phyloP scores from a whole-genome alignment of 2,329 filamentous ascomycete species.

The Monosporascus sp. region DNA sequence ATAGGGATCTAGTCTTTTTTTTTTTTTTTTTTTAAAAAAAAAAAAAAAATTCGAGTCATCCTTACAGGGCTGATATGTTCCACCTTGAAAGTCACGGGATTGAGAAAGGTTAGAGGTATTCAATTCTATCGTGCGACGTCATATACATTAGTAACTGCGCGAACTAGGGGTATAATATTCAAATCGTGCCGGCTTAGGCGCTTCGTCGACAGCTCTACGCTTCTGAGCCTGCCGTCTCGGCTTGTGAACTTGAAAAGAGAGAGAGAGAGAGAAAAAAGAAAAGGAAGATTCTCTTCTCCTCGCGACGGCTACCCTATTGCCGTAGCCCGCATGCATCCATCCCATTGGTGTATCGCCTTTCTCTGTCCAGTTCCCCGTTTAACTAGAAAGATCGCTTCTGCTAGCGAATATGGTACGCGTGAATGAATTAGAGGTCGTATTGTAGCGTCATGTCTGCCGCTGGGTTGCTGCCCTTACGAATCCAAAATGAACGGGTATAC shows the following conservation, averaged over 20 bases:
- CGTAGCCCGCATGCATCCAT: not conserved
- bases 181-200: conserved; percentile 15
- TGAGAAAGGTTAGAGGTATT: conserved; percentile 9
- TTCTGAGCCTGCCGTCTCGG: not conserved
- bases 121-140: conserved; percentile 27
- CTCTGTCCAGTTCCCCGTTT: not conserved
- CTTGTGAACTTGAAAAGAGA: not conserved
- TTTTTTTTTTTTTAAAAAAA: too few relatives aligned
- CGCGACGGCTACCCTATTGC: not conserved
- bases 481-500: conserved; percentile 26
- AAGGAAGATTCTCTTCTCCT: not conserved
- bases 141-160: conserved; percentile 26
- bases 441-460: conserved; percentile 7
- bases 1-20: too few relatives aligned
- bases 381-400: not conserved
- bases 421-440: conserved; percentile 16
- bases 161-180: conserved; percentile 25
- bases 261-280: too few relatives aligned
- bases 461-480: conserved; percentile 13
- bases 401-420: conserved; percentile 4
- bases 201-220: conserved; percentile 2
- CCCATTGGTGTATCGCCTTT: not conserved
- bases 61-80: too few relatives aligned
- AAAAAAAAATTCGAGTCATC: too few relatives aligned
- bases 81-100: not conserved